phyloP scores from a whole-genome alignment of 345 rosid species.

The Sisymbrium altissimum region DNA sequence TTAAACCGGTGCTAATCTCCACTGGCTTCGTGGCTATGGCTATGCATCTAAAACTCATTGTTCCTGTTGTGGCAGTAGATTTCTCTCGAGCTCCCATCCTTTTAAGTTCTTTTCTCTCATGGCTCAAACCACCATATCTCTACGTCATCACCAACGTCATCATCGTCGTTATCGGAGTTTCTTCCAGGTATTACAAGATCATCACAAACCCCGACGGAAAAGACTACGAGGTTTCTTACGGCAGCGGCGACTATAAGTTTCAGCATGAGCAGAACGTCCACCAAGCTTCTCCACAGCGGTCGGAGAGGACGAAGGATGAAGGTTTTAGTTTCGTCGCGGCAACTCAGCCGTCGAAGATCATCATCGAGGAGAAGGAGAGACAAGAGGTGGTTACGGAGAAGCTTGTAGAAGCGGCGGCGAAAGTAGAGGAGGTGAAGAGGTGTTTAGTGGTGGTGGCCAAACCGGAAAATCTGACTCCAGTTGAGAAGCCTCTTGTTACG shows the following conservation, averaged over 20 bases:
- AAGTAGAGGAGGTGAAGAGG: neutral
- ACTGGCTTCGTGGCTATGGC: constrained; percentile 42
- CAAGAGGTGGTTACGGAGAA: neutral
- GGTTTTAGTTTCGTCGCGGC: neutral
- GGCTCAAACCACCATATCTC: constrained; percentile 62
- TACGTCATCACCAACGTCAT: constrained; percentile 55
- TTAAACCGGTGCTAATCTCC: constrained; percentile 44
- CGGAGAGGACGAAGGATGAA: neutral
- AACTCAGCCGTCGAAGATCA: neutral
- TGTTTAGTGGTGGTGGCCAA: constrained; percentile 34
- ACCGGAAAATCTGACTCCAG: constrained; percentile 31
- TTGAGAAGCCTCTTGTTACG: constrained; percentile 50
- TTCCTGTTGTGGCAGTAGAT: constrained; percentile 43
- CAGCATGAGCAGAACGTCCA: constrained; percentile 14
- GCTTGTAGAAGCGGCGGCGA: neutral
- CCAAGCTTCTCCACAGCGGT: neutral
- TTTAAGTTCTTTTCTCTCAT: constrained; percentile 41
- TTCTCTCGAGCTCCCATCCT: constrained; percentile 43
- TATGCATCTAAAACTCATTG: constrained; percentile 36
- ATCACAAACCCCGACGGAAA: constrained; percentile 3
- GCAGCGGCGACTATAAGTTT: neutral
- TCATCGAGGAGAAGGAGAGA: neutral
- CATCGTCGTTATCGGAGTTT: constrained; percentile 56
- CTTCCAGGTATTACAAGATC: constrained; percentile 41
- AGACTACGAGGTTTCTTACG: constrained; percentile 18